These are phyloP conservation scores for Truncatella angustata DNA, from an alignment of 2,329 filamentous ascomycete species.

Conservation along the genomic window DNA sequence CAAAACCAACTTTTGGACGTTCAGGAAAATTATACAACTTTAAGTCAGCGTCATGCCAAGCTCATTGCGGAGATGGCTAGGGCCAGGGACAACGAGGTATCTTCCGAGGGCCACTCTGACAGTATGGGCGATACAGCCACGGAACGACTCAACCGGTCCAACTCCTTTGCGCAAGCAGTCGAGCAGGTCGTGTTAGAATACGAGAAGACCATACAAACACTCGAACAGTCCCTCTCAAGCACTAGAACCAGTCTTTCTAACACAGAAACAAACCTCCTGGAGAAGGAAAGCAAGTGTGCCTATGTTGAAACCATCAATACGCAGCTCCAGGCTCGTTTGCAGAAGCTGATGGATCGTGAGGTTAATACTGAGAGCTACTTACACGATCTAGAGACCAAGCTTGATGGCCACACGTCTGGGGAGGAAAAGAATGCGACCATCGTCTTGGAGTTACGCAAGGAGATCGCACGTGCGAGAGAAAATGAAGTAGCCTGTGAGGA, in stretches of 20 bases:
- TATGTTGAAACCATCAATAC: conserved; percentile 90
- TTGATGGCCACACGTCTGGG: conserved; percentile 86
- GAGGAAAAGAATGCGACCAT: conserved; percentile 90
- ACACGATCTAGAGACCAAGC: conserved; percentile 83
- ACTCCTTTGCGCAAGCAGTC: conserved; percentile 92
- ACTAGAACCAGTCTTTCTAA: conserved; percentile 80
- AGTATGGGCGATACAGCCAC: conserved; percentile 74
- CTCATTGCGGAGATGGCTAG: conserved; percentile 91
- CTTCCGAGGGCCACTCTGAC: conserved; percentile 59
- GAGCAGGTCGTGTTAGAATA: conserved; percentile 97
- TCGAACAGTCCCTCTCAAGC: conserved; percentile 87
- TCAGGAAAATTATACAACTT: conserved; percentile 90
- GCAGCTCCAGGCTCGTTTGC: conserved; percentile 85
- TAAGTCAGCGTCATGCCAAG: conserved; percentile 92
- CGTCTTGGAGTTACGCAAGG: conserved; percentile 84
- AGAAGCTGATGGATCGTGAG: conserved; percentile 91
- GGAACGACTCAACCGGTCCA: conserved; percentile 88
- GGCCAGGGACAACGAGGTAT: conserved; percentile 68
- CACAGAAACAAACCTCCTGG: conserved; percentile 82
- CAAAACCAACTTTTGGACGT: conserved; percentile 91
- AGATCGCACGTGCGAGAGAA: conserved; percentile 82
- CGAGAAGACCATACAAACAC: conserved; percentile 93
- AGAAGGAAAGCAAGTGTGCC: conserved; percentile 90
- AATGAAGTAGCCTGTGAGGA: conserved; percentile 90
- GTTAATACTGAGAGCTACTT: conserved; percentile 89